These are phyloP conservation scores for Colletotrichum chrysophilum DNA, from an alignment of 2,329 filamentous ascomycete genomes.

Conservation along the genomic window DNA sequence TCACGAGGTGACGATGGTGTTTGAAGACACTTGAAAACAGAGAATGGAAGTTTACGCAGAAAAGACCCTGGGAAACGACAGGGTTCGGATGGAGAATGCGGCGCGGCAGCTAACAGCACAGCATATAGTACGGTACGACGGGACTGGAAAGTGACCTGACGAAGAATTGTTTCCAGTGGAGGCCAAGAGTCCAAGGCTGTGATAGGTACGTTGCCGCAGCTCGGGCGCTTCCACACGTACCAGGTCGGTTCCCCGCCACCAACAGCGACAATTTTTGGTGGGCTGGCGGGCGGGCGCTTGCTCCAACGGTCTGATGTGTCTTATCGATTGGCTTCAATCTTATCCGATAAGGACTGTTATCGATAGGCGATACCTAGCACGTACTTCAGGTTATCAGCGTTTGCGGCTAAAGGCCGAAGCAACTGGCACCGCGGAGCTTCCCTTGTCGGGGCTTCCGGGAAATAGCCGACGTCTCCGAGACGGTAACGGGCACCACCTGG, in stretches of 20 bases:
- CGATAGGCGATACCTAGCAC: neutral
- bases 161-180: conserved; percentile 2
- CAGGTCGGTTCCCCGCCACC: neutral
- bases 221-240: neutral
- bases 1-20: neutral
- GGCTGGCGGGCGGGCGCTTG: neutral
- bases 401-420: neutral
- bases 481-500: neutral
- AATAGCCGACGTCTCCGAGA: neutral
- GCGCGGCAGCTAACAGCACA: neutral
- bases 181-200: neutral
- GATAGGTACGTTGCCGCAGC: conserved; percentile 8
- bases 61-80: neutral
- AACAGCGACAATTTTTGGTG: neutral
- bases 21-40: neutral
- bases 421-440: conserved; percentile 4
- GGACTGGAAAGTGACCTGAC: conserved; percentile 16
- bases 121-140: neutral
- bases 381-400: neutral
- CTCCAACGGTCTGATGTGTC: neutral
- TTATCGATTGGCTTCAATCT: neutral
- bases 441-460: conserved; percentile 17
- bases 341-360: neutral
- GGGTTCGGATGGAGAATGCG: neutral
- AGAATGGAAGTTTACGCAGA: neutral